Evolutionary conservation across 805 yeast species (phyloP).

Genomic region (Saturnispora serradocipensis): DNA sequence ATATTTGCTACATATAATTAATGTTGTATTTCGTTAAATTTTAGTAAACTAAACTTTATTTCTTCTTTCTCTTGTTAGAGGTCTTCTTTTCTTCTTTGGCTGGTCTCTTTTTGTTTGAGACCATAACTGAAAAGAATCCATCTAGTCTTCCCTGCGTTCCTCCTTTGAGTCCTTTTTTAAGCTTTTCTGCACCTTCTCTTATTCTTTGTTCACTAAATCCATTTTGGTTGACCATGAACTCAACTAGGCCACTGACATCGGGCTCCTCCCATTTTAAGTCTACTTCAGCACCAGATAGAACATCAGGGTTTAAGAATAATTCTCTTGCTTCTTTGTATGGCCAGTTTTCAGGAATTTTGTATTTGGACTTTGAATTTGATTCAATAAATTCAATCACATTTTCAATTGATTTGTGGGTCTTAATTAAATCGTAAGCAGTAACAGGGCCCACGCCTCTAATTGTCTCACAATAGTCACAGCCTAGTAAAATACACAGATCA

Average conservation of each 20-base stretch:
- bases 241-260: constrained; percentile 70
- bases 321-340: constrained; percentile 83
- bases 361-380: constrained; percentile 50
- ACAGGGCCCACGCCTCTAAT: constrained; percentile 95
- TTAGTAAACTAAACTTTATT: not conserved
- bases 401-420: constrained; percentile 76
- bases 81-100: constrained; percentile 22
- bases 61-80: constrained; percentile 13
- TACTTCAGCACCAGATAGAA: constrained; percentile 48
- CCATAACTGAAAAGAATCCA: constrained; percentile 71
- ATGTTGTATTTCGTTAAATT: not conserved
- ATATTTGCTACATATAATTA: not conserved
- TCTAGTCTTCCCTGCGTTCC: constrained; percentile 90
- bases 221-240: constrained; percentile 76
- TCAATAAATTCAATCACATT: constrained; percentile 60
- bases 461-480: constrained; percentile 96
- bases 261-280: constrained; percentile 85
- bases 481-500: constrained; percentile 85
- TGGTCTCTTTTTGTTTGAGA: constrained; percentile 30
- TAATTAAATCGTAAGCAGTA: constrained; percentile 81
- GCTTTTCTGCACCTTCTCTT: constrained; percentile 74
- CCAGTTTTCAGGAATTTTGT: constrained; percentile 90
- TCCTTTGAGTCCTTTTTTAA: constrained; percentile 72
- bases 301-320: constrained; percentile 77
- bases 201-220: constrained; percentile 93